Evolutionary conservation across 441 rosid genomes (phyloP).

Genomic region (Jatropha podagrica): DNA sequence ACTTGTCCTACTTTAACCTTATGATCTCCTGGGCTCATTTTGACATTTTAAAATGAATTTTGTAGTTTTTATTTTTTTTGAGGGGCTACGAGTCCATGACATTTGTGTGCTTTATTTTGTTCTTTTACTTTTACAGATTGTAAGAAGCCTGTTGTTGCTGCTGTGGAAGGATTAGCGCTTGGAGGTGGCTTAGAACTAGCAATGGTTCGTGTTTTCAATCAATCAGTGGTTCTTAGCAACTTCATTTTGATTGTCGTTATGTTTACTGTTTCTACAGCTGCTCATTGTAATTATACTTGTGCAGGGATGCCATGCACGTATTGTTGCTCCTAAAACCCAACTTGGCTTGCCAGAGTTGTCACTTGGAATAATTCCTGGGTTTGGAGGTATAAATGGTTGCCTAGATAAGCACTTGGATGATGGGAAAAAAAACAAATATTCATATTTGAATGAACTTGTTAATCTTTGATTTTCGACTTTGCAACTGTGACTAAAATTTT

Average conservation of each 20-base stretch:
- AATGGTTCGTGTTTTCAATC: slow-evolving; percentile 50
- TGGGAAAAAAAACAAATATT: neutral
- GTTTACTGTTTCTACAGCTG: slow-evolving; percentile 8
- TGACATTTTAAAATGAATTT: neutral
- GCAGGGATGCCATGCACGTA: slow-evolving; percentile 92
- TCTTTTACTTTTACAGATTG: slow-evolving; percentile 46
- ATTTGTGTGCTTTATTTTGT: neutral
- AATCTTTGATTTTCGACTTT: slow-evolving; percentile 12
- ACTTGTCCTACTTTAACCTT: slow-evolving; percentile 3
- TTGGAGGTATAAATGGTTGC: slow-evolving; percentile 60
- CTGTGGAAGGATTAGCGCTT: slow-evolving; percentile 93
- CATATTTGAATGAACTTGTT: slow-evolving; percentile 15
- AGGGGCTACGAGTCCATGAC: neutral
- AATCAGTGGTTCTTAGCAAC: neutral
- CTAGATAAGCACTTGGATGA: neutral
- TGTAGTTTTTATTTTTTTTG: neutral
- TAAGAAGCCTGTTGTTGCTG: slow-evolving; percentile 94
- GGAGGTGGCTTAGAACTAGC: slow-evolving; percentile 98
- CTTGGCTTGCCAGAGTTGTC: slow-evolving; percentile 91
- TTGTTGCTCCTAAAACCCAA: slow-evolving; percentile 78
- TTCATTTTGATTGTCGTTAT: slow-evolving; percentile 8
- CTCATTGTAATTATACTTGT: slow-evolving; percentile 12
- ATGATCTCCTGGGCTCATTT: neutral
- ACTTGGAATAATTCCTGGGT: slow-evolving; percentile 92
- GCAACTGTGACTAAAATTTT: slow-evolving; percentile 19